Conservation (phyloP, 208 protist genomes). For the Crithidia mellificae region DNA sequence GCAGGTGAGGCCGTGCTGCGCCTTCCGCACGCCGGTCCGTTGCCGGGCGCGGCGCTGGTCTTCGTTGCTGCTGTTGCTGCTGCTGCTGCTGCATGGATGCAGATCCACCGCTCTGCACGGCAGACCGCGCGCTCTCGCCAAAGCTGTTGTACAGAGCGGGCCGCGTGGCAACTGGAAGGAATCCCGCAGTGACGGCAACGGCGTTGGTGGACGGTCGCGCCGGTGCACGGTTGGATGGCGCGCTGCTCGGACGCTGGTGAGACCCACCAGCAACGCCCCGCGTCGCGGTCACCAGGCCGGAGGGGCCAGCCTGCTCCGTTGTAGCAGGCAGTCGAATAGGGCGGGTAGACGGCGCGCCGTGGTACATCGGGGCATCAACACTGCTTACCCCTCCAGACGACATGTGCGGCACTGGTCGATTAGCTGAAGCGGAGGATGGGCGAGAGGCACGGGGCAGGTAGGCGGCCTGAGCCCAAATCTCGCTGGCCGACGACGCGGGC, state of each 20-base stretch:
- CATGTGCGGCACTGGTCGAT: not conserved
- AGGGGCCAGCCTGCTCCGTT: not conserved
- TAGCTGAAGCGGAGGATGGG: constrained; percentile 1
- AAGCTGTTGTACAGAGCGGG: not conserved
- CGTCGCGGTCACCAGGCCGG: no score
- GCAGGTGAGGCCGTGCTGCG: not conserved
- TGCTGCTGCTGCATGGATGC: not conserved
- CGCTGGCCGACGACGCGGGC: not conserved
- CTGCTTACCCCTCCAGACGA: no score
- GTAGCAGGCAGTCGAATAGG: not conserved
- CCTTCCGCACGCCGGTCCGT: not conserved
- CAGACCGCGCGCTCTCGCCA: not conserved
- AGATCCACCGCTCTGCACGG: not conserved
- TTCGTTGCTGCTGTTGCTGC: not conserved
- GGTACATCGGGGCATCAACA: not conserved
- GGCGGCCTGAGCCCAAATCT: constrained; percentile 18
- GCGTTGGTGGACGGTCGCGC: not conserved
- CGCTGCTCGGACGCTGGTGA: constrained; percentile 15
- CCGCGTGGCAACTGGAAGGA: constrained; percentile 3
- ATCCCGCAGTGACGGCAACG: constrained; percentile 1
- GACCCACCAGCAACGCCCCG: not conserved
- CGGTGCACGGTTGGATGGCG: not conserved
- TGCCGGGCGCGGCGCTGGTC: not conserved
- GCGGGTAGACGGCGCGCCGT: not conserved
- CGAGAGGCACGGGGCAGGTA: constrained; percentile 26